These are phyloP conservation scores for Laburnicola sp. DNA, from an alignment of 2,329 filamentous ascomycete genomes.

Conservation along the genomic window DNA sequence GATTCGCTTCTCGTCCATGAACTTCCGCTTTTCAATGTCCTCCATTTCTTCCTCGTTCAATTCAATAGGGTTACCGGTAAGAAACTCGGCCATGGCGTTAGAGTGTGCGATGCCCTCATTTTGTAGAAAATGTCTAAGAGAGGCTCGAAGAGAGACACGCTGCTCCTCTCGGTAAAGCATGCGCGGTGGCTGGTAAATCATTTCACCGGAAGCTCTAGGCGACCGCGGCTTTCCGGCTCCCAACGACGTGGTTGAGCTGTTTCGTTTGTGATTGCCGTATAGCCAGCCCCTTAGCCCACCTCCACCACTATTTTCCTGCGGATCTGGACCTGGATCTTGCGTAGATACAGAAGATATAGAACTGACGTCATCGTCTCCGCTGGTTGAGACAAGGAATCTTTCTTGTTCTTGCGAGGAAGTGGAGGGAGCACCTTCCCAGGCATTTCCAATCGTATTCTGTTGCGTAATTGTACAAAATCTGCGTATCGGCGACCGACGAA, in stretches of 20 bases:
- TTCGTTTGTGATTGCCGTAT: constrained; percentile 47
- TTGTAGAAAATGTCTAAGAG: constrained; percentile 80
- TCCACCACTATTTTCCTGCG: constrained; percentile 33
- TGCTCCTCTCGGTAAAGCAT: constrained; percentile 85
- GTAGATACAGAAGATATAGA: constrained; percentile 83
- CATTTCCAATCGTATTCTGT: constrained; percentile 76
- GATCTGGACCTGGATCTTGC: constrained; percentile 53
- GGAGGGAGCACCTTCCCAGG: constrained; percentile 88
- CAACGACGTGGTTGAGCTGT: constrained; percentile 47
- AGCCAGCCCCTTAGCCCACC: constrained; percentile 52
- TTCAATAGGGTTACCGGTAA: constrained; percentile 71
- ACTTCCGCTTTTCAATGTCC: constrained; percentile 78
- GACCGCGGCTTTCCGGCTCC: constrained; percentile 24
- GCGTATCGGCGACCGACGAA: constrained; percentile 86
- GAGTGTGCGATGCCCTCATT: constrained; percentile 83
- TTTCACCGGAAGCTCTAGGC: constrained; percentile 39
- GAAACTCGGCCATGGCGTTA: constrained; percentile 80
- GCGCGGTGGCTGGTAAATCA: constrained; percentile 48
- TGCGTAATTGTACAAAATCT: constrained; percentile 81
- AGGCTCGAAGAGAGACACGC: constrained; percentile 86
- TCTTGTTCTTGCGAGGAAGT: constrained; percentile 89
- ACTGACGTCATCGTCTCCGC: constrained; percentile 69
- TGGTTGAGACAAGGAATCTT: constrained; percentile 64
- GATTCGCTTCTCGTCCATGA: constrained; percentile 82
- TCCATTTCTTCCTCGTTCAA: constrained; percentile 79